Conservation (phyloP, 257 asterid species). For the Phtheirospermum japonicum region DNA sequence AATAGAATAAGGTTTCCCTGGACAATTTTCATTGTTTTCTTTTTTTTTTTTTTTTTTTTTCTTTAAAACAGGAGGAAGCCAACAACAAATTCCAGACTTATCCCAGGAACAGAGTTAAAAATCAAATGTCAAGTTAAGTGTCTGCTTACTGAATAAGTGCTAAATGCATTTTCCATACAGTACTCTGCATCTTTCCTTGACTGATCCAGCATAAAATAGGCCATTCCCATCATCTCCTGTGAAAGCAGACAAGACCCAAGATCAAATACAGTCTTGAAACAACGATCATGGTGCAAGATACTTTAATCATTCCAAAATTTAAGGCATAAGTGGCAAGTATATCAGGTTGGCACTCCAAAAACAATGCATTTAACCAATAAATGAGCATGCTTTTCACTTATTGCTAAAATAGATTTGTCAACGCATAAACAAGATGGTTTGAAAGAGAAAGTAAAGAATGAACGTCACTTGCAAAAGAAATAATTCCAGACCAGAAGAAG, state of each 20-base stretch:
- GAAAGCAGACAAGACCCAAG: constrained; percentile 30
- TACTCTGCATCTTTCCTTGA: constrained; percentile 90
- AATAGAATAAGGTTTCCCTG: constrained; percentile 6
- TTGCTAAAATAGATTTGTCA: constrained; percentile 8
- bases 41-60: constrained; percentile 3
- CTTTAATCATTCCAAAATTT: constrained; percentile 1
- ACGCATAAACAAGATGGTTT: constrained; percentile 17
- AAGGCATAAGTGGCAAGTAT: constrained; percentile 4
- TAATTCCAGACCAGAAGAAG: constrained; percentile 9
- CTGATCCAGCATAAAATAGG: constrained; percentile 93
- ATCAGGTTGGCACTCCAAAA: constrained; percentile 22
- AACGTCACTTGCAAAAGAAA: constrained; percentile 1
- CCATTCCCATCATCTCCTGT: constrained; percentile 95
- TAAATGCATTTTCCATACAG: constrained; percentile 97
- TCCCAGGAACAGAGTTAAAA: background rate
- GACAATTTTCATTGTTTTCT: background rate
- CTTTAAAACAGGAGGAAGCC: constrained; percentile 6
- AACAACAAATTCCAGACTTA: constrained; percentile 26
- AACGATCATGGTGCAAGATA: constrained; percentile 15
- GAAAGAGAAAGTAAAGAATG: background rate
- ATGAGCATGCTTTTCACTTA: constrained; percentile 12
- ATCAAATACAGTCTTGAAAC: constrained; percentile 21
- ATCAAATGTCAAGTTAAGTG: constrained; percentile 24
- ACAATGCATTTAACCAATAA: background rate
- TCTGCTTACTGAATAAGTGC: constrained; percentile 64